Conservation (phyloP, 75 land plant species). For the Pseudotsuga menziesii region DNA sequence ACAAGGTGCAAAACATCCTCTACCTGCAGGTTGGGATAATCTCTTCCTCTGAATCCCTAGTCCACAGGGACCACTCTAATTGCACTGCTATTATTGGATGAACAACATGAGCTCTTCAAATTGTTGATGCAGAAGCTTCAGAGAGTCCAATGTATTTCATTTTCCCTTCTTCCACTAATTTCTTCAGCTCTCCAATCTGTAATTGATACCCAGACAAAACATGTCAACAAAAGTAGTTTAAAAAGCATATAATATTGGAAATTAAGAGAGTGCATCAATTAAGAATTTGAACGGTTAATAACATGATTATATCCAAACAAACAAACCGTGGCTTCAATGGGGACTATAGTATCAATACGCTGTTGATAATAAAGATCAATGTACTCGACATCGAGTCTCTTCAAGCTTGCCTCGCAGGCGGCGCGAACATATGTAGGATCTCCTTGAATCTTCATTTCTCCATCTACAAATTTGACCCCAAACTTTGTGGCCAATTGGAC, state of each 20-base stretch:
- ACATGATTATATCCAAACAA: too few relatives aligned
- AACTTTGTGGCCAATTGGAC: too few relatives aligned
- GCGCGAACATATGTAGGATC: too few relatives aligned
- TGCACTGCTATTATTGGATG: slow-evolving; percentile 57
- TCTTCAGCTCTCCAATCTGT: not conserved
- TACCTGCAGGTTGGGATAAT: slow-evolving; percentile 57
- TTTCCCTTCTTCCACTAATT: slow-evolving; percentile 49
- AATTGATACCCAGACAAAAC: not conserved
- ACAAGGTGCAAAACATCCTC: not conserved
- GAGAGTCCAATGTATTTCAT: slow-evolving; percentile 50
- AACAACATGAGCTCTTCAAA: slow-evolving; percentile 55
- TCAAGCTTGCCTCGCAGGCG: too few relatives aligned
- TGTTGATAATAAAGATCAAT: too few relatives aligned
- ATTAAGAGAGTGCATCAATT: too few relatives aligned
- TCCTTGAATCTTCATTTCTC: too few relatives aligned
- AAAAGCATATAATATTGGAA: not conserved
- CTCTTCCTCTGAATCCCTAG: slow-evolving; percentile 48
- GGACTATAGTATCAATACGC: too few relatives aligned
- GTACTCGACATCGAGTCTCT: too few relatives aligned
- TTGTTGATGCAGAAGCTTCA: slow-evolving; percentile 51
- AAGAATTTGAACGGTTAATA: too few relatives aligned
- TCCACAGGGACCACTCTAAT: slow-evolving; percentile 62
- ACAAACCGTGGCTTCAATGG: too few relatives aligned
- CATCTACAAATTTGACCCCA: too few relatives aligned
- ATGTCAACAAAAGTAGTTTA: not conserved